Conservation (phyloP, 371 early-diverging fungal genomes). For the Circinella umbellata region DNA sequence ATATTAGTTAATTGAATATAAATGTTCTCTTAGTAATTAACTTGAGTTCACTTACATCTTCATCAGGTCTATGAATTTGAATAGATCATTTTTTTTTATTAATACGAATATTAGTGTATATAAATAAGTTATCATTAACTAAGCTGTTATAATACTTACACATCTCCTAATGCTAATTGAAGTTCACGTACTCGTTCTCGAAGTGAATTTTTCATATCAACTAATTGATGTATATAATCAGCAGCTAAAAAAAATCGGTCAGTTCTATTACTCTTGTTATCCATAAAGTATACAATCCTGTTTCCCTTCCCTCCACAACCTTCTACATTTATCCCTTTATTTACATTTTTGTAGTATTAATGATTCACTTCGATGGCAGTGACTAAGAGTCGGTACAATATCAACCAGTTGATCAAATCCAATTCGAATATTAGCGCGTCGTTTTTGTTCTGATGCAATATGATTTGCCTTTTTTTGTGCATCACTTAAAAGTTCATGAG, state of each 20-base stretch:
- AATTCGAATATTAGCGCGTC: slow-evolving; percentile 76
- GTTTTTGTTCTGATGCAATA: slow-evolving; percentile 86
- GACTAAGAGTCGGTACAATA: slow-evolving; percentile 71
- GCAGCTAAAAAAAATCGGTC: slow-evolving; percentile 18
- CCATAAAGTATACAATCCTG: no score
- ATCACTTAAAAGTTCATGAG: slow-evolving; percentile 74
- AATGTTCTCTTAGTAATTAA: no score
- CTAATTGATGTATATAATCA: slow-evolving; percentile 33
- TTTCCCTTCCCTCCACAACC: no score
- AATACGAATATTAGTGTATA: no score
- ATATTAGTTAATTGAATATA: not conserved
- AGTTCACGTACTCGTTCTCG: slow-evolving; percentile 31
- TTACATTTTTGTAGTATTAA: slow-evolving; percentile 55
- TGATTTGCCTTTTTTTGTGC: slow-evolving; percentile 89
- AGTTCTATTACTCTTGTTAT: no score
- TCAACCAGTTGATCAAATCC: slow-evolving; percentile 79
- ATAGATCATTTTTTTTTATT: no score
- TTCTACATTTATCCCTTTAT: no score
- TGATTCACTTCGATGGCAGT: slow-evolving; percentile 55
- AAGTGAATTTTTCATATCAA: slow-evolving; percentile 27
- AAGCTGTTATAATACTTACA: slow-evolving; percentile 31
- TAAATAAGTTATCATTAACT: not conserved
- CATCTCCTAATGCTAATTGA: slow-evolving; percentile 25
- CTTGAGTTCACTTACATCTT: slow-evolving; percentile 21
- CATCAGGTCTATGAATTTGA: slow-evolving; percentile 22